Percentiles rank a stretch among this genome's conserved stretches.
These are phyloP conservation scores for Pyracantha coccinea DNA, from an alignment of 331 rosid genomes.

Conservation along the genomic window DNA sequence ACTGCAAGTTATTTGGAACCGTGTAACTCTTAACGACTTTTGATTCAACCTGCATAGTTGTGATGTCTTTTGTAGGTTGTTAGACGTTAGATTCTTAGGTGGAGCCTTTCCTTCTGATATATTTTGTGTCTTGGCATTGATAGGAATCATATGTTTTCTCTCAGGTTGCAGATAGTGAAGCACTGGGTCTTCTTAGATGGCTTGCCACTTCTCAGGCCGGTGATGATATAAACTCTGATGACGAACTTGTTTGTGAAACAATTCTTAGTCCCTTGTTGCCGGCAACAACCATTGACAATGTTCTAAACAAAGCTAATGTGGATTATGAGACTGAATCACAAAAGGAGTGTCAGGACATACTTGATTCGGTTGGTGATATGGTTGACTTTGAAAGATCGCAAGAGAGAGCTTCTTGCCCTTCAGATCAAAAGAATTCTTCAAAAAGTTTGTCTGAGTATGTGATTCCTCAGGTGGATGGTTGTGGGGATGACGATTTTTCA, in stretches of 20 bases:
- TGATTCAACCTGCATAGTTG: not conserved
- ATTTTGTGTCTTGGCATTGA: constrained; percentile 11
- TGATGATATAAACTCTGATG: constrained; percentile 78
- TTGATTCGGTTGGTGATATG: constrained; percentile 70
- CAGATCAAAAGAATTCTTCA: constrained; percentile 20
- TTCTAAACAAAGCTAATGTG: constrained; percentile 69
- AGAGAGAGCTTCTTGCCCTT: constrained; percentile 24
- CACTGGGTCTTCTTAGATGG: constrained; percentile 70
- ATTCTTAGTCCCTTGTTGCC: constrained; percentile 74
- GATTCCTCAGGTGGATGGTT: constrained; percentile 70
- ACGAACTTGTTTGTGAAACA: constrained; percentile 75
- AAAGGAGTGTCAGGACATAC: constrained; percentile 88
- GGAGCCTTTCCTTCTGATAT: not conserved
- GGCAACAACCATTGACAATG: constrained; percentile 54
- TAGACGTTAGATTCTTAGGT: not conserved
- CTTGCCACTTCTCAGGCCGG: constrained; percentile 78
- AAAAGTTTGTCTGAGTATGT: constrained; percentile 25
- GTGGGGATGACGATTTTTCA: constrained; percentile 41
- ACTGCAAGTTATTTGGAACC: not conserved
- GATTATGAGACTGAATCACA: constrained; percentile 76
- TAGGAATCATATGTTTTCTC: constrained; percentile 16
- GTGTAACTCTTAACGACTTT: not conserved
- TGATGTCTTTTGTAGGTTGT: not conserved
- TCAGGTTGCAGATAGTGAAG: constrained; percentile 66
- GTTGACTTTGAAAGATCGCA: constrained; percentile 38